Conservation (phyloP, 2,329 filamentous ascomycete species). For the Colletotrichum eleusines region DNA sequence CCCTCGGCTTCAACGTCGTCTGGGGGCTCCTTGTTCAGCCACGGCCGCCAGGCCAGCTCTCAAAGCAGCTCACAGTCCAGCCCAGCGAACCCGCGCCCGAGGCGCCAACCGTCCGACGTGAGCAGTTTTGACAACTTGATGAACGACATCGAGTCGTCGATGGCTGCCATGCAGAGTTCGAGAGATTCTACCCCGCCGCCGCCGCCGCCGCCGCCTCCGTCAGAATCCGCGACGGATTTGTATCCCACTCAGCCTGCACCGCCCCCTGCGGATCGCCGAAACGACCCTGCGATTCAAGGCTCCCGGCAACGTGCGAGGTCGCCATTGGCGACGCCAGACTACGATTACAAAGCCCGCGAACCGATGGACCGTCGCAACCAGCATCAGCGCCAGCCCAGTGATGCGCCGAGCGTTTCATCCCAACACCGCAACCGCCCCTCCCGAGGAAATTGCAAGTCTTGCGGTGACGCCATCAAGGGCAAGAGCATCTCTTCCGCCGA, state of each 20-base stretch:
- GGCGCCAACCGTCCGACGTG: slow-evolving; percentile 56
- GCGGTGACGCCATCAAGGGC: slow-evolving; percentile 80
- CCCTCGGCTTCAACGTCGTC: slow-evolving; percentile 75
- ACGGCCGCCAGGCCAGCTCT: slow-evolving; percentile 70
- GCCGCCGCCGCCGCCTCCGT: slow-evolving; percentile 43
- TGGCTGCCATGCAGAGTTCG: slow-evolving; percentile 55
- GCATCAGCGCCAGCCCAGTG: slow-evolving; percentile 30
- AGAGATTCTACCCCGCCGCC: slow-evolving; percentile 44
- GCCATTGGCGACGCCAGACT: slow-evolving; percentile 45
- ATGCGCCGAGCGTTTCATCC: slow-evolving; percentile 42
- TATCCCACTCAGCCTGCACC: slow-evolving; percentile 30
- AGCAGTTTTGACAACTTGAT: slow-evolving; percentile 65
- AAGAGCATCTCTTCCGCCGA: slow-evolving; percentile 96
- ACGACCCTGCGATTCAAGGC: slow-evolving; percentile 50
- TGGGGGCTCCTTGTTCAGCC: slow-evolving; percentile 70
- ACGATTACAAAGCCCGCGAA: slow-evolving; percentile 33
- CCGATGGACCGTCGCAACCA: slow-evolving; percentile 38
- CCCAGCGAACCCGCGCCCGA: slow-evolving; percentile 59
- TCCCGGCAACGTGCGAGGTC: slow-evolving; percentile 43
- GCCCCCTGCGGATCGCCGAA: slow-evolving; percentile 46
- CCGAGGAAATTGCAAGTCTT: slow-evolving; percentile 87
- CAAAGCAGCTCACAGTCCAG: slow-evolving; percentile 70
- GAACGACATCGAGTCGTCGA: slow-evolving; percentile 67
- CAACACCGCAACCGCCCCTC: slow-evolving; percentile 53
- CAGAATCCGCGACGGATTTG: slow-evolving; percentile 42